Evolutionary conservation across 768 basidiomycete species (phyloP).

Genomic region (Arthromyces matolae): DNA sequence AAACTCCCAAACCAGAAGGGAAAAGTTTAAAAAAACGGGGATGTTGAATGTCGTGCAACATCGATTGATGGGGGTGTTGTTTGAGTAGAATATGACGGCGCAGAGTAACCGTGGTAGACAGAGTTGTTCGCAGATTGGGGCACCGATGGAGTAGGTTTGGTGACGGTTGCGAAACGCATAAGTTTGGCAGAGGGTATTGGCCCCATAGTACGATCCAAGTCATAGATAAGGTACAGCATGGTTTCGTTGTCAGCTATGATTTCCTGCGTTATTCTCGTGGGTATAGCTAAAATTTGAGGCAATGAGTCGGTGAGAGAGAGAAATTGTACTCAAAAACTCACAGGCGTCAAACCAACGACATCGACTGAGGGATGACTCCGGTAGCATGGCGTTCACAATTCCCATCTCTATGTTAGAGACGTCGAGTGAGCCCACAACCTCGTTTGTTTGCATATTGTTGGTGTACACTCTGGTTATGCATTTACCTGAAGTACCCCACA

Average conservation of each 20-base stretch:
- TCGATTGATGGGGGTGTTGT: conserved; percentile 36
- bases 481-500: conserved; percentile 53
- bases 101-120: conserved; percentile 14
- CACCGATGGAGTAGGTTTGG: conserved; percentile 6
- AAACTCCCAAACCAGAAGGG: conserved; percentile 4
- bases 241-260: conserved; percentile 61
- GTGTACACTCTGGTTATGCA: conserved; percentile 61
- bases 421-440: conserved; percentile 52
- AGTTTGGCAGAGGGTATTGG: conserved; percentile 60
- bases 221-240: conserved; percentile 62
- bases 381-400: conserved; percentile 52
- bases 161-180: conserved; percentile 40
- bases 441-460: conserved; percentile 45
- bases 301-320: conserved; percentile 20
- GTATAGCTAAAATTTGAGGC: conserved; percentile 39
- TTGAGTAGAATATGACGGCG: conserved; percentile 21
- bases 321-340: conserved; percentile 36
- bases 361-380: conserved; percentile 61
- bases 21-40: conserved; percentile 11
- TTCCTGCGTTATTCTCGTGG: conserved; percentile 66
- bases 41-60: conserved; percentile 9
- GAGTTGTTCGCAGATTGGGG: conserved; percentile 2
- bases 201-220: conserved; percentile 56
- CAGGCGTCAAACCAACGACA: conserved; percentile 71
- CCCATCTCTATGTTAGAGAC: conserved; percentile 45